These are phyloP conservation scores for Paramecium tetraurelia DNA, from an alignment of 73 alveolate genomes.

Conservation along the genomic window DNA sequence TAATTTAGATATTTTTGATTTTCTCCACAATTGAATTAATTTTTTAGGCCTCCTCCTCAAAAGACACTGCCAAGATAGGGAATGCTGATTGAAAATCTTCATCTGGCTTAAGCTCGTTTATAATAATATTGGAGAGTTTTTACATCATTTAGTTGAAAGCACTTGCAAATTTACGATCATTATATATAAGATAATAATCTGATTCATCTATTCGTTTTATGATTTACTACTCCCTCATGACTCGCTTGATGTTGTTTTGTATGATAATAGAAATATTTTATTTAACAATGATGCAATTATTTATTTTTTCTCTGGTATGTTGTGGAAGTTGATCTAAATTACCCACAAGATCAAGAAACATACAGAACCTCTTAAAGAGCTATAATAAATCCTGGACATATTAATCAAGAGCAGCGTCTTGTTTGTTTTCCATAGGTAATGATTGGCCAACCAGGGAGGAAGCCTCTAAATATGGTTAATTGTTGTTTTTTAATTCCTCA, in stretches of 20 bases:
- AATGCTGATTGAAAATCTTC: constrained; percentile 31
- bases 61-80: constrained; percentile 3
- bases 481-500: not conserved
- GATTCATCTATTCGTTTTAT: constrained; percentile 39
- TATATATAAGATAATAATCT: constrained; percentile 20
- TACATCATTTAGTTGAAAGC: constrained; percentile 3
- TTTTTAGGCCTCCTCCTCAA: not conserved
- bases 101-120: constrained; percentile 36
- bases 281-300: not conserved
- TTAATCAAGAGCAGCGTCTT: not conserved
- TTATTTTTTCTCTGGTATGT: not conserved
- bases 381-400: not conserved
- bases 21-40: not conserved
- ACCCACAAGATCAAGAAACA: not conserved
- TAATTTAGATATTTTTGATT: not conserved
- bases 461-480: not conserved
- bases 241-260: not conserved
- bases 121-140: not conserved
- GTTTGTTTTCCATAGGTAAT: not conserved
- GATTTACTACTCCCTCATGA: not conserved
- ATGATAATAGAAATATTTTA: not conserved
- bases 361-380: not conserved
- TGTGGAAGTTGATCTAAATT: constrained; percentile 14
- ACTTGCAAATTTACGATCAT: constrained; percentile 4
- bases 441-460: not conserved